phyloP scores from a whole-genome alignment of 345 rosid species.

The Gossypium raimondii region DNA sequence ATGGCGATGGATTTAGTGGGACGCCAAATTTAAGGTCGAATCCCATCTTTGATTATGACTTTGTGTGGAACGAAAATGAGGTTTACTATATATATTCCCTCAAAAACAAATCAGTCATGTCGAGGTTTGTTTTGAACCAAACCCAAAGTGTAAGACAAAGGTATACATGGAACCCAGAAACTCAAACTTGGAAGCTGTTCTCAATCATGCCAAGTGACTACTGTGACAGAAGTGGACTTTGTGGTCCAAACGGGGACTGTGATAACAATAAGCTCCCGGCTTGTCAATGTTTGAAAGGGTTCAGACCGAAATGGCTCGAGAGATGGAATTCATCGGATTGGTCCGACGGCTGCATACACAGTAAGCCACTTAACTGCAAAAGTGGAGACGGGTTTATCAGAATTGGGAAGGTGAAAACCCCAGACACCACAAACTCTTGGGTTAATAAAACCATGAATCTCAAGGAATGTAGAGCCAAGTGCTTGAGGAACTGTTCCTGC shows the following conservation, averaged over 20 bases:
- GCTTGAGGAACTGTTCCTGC: slow-evolving; percentile 24
- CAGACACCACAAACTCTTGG: slow-evolving; percentile 34
- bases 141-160: neutral
- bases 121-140: slow-evolving; percentile 1
- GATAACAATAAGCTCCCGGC: slow-evolving; percentile 31
- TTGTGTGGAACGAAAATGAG: slow-evolving; percentile 26
- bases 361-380: slow-evolving; percentile 27
- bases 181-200: neutral
- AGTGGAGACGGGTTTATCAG: slow-evolving; percentile 33
- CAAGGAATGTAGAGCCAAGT: slow-evolving; percentile 11
- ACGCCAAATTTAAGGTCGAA: neutral
- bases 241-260: slow-evolving; percentile 41
- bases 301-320: slow-evolving; percentile 25
- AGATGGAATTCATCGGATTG: slow-evolving; percentile 37
- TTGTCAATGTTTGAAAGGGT: slow-evolving; percentile 39
- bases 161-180: slow-evolving; percentile 4
- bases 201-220: neutral
- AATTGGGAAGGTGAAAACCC: slow-evolving; percentile 34
- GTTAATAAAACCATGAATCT: slow-evolving; percentile 10
- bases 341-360: slow-evolving; percentile 39
- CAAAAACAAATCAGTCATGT: neutral
- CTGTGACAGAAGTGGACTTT: slow-evolving; percentile 8
- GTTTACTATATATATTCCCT: slow-evolving; percentile 31
- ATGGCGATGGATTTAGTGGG: slow-evolving; percentile 41
- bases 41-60: slow-evolving; percentile 17